Percentiles rank a stretch among this genome's conserved stretches.
Evolutionary conservation across 176 grass and related monocot species (phyloP).

Genomic region (Guadua angustifolia): DNA sequence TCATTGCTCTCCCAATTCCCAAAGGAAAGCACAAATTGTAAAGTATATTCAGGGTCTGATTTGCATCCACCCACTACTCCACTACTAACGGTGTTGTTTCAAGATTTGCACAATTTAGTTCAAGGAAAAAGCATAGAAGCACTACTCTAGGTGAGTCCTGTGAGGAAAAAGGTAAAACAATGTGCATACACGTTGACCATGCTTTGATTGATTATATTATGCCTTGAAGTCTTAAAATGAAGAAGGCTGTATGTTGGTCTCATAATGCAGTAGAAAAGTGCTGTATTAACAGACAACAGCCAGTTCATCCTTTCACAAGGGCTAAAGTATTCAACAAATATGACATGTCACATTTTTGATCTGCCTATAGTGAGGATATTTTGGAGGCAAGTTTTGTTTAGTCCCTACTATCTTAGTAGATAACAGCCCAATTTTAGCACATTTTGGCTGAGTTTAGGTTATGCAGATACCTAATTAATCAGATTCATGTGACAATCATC

Average conservation of each 20-base stretch:
- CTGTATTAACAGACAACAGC: neutral
- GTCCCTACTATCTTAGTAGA: neutral
- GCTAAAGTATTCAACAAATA: neutral
- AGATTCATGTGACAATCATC: neutral
- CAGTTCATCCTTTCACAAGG: neutral
- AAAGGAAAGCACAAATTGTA: neutral
- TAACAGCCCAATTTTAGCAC: neutral
- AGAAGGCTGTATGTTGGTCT: neutral
- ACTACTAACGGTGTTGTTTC: neutral
- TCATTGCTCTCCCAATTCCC: slow-evolving; percentile 26
- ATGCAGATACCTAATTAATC: neutral
- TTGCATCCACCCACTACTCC: neutral
- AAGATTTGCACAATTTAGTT: neutral
- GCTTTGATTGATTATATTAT: neutral
- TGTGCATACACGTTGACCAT: neutral
- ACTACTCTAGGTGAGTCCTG: neutral
- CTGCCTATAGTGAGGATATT: neutral
- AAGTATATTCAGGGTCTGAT: neutral
- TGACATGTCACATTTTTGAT: neutral
- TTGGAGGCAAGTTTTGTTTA: neutral
- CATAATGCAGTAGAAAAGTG: neutral
- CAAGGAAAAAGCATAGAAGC: neutral
- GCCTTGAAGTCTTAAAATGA: neutral
- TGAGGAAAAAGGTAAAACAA: neutral
- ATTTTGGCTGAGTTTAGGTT: neutral